Evolutionary conservation across 768 basidiomycete genomes (phyloP), one percentile per base, ranked within the genome.

Genomic region (Lentinus brumalis): DNA sequence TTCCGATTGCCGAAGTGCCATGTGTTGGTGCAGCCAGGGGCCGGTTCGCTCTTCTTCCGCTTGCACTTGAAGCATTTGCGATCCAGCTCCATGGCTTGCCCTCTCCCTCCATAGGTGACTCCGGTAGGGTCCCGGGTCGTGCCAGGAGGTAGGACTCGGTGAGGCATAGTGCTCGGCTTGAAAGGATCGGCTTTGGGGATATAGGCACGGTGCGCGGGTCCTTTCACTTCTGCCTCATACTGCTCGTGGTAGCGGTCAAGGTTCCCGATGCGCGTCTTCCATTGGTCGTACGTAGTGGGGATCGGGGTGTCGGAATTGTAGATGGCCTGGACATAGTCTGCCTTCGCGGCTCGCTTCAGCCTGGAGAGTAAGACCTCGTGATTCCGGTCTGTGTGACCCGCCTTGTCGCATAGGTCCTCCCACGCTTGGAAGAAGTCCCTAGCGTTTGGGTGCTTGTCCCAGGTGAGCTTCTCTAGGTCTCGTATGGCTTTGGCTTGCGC

Each of bases 51-150:
- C 11, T 61, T 54, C 38, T 60, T 65, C 9, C 42, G 53, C 11
- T 39, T 30, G 10, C 60, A 52, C 26, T 60, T 51, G 5, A 30
- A 1, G 49, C 59, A 50, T 8, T 56, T 46, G 8, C 45, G 44
- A 42, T 62, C 60, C 0, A 68, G 12, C 21, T 68, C 67, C 65
- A 67, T 68, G 16, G 60, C 63, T 40, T 66, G 59, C 11, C 67
- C 67, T 7, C 56, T 60, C 3, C 67, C 66, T 2, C 50, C 26
- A 8, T 50, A 67, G 2, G 58, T 62, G 8, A 53, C 39, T 2
- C 66, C 60, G 12, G 53, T 61, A 1, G 21, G 15, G 40, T 62
- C 52, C 3, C 35, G 35, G 35, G 35, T 35, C 35, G 35, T 26
- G 2, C 21, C 21, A 35, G 7, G 35, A 35, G 11, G 35, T 35